Evolutionary conservation across 495 filamentous ascomycete genomes (phyloP), one percentile per base, ranked within the genome.

Genomic region (Lepidopterella palustris): DNA sequence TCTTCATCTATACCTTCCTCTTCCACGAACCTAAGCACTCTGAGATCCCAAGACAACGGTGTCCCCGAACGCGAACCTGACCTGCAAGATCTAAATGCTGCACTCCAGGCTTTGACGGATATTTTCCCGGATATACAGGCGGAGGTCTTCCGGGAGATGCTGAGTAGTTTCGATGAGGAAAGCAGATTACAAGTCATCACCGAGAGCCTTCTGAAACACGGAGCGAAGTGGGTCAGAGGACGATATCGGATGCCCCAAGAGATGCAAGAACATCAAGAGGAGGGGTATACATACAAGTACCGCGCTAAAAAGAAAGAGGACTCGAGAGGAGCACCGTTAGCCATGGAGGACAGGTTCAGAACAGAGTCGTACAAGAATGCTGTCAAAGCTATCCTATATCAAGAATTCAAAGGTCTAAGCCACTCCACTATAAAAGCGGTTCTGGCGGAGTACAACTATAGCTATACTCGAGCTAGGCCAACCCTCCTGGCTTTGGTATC

Each of bases 121-220:
- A 78, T 96, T 2, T 98, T 98, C 63, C 93, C 93, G 5, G 85
- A 95, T 71, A 78, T 96, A 23, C 85, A 88, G 56, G 77, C 92
- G 58, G 90, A 96, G 55, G 92, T 95, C n/a, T 91, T 98, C 65
- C 84, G 93, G 11, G 91, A 95, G 70, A 83, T 97, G 78, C 81
- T 98, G 31, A 74, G 79, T 25, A 88, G 79, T 59, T 88, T 95
- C 71, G 85, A 87, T 62, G 87, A 87, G 40, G 82, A 92, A 64
- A 96, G 91, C 63, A 76, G 89, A 65, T 72, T 97, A 1, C 84
- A 92, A 42, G 80, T 98, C 39, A 88, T 92, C 31, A 89, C 90
- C 4, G 90, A 97, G 63, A 82, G 86, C 62, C 75, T 98, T 39
- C 74, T 97, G 26, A 88, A 90, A 67, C 83, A 90, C 64, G 83